Percentiles rank a stretch among this genome's conserved stretches.
Evolutionary conservation across 768 basidiomycete species (phyloP).

Genomic region (Amanita pallidorosea): DNA sequence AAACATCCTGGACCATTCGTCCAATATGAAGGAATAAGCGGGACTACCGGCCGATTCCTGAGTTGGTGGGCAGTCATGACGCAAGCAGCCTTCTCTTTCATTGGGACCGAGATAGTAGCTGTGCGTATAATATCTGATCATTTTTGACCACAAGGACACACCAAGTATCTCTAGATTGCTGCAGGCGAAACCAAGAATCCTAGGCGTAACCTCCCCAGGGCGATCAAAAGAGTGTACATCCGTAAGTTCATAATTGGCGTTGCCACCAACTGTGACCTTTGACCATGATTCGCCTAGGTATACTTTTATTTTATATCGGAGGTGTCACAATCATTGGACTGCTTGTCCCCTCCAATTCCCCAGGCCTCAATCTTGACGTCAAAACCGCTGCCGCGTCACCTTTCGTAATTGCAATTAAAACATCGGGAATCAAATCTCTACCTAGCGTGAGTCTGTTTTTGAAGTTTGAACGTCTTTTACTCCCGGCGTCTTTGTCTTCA

Average conservation of each 20-base stretch:
- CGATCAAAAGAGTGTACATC: conserved; percentile 64
- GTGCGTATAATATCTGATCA: conserved; percentile 28
- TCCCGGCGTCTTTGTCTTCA: conserved; percentile 11
- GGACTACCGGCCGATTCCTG: conserved; percentile 66
- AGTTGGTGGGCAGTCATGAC: conserved; percentile 51
- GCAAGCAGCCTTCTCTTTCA: conserved; percentile 87
- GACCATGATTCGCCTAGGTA: conserved; percentile 57
- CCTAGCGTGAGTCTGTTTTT: conserved; percentile 49
- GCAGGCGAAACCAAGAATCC: conserved; percentile 92
- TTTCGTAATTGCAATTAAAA: conserved; percentile 84
- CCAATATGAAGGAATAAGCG: conserved; percentile 54
- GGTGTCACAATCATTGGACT: conserved; percentile 73
- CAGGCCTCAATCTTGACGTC: conserved; percentile 35
- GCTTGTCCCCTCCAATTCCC: conserved; percentile 65
- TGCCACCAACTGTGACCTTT: conserved; percentile 22
- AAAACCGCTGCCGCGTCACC: conserved; percentile 70
- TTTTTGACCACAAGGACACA: neutral
- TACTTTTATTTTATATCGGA: conserved; percentile 69
- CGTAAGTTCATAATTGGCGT: conserved; percentile 26
- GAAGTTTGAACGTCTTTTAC: neutral
- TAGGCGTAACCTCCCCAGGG: conserved; percentile 47
- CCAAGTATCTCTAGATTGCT: conserved; percentile 41
- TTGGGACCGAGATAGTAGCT: conserved; percentile 91
- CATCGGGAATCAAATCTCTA: conserved; percentile 77
- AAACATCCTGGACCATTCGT: conserved; percentile 82